Conservation (phyloP, 768 basidiomycete genomes). For the Clavaria fumosa region DNA sequence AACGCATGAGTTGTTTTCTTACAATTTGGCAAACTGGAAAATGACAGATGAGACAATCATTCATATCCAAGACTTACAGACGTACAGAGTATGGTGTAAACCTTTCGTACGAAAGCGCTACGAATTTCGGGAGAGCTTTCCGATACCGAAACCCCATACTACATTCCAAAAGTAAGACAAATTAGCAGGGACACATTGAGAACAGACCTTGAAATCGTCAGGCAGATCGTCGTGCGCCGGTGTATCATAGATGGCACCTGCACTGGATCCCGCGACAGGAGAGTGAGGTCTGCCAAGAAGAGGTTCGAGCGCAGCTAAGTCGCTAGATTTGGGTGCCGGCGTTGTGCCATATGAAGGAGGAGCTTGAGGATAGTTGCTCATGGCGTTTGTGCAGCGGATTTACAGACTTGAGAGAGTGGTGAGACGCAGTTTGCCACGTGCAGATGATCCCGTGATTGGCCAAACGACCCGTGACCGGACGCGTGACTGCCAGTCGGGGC, state of each 20-base stretch:
- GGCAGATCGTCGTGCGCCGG: constrained; percentile 61
- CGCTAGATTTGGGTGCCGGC: constrained; percentile 19
- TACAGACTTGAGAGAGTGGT: too few relatives aligned
- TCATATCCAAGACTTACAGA: too few relatives aligned
- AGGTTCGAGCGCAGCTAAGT: constrained; percentile 33
- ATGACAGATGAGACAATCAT: too few relatives aligned
- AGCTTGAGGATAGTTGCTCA: constrained; percentile 46
- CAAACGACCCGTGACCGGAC: too few relatives aligned
- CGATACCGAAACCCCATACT: constrained; percentile 73
- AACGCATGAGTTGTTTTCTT: constrained; percentile 13
- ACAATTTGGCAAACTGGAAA: constrained; percentile 60
- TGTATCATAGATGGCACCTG: constrained; percentile 54
- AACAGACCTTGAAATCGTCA: constrained; percentile 96
- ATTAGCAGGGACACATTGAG: too few relatives aligned
- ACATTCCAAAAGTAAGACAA: neutral
- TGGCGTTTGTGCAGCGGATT: too few relatives aligned
- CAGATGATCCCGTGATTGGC: too few relatives aligned
- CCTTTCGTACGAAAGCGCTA: constrained; percentile 79
- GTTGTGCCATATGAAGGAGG: constrained; percentile 46
- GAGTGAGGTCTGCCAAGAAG: constrained; percentile 39
- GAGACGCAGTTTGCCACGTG: too few relatives aligned
- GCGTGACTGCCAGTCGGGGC: too few relatives aligned
- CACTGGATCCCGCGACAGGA: constrained; percentile 16
- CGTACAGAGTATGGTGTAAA: constrained; percentile 81
- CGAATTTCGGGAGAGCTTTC: constrained; percentile 69